Evolutionary conservation across 2,329 filamentous ascomycete genomes (phyloP), one percentile per base, ranked within the genome.

Genomic region (Aspergillus phoenicis): DNA sequence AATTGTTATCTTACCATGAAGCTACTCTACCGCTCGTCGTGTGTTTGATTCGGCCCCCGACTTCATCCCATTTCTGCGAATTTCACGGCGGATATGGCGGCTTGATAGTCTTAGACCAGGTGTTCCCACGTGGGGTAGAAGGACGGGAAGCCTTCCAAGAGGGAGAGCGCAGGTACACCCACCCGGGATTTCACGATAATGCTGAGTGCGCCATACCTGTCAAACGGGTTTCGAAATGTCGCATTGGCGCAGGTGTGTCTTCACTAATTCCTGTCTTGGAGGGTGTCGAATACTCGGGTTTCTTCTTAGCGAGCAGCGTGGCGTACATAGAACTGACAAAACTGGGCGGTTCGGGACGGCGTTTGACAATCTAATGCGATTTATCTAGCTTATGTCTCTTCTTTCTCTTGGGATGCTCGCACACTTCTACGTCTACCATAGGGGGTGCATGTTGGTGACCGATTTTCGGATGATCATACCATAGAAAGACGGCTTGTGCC

Each of bases 291-390:
- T 47, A 39, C 39, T 22, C 26, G n/a, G 52, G 52, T 33, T 45
- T 38, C 26, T 62, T 58, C 52, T 58, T 57, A 66, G 69, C 66
- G 54, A 73, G 69, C 70, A 63, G 71, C 70, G 63, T 66, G 70
- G 70, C 69, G 70, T 72, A 65, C 26, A 65, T 49, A 53, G 47
- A 64, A 57, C 52, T 28, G 39, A 59, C 57, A 54, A 55, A 58
- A 43, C 38, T 22, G 24, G 38, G 48, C 54, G 57, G 57, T 45
- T 49, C 36, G 60, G 59, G 38, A 49, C 47, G 59, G 62, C 62
- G 60, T 57, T 53, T 51, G 33, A 39, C 30, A 36, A 52, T 33
- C n/a, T 54, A 26, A 38, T 48, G 38, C n/a, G 26, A 28, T 51
- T 51, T 51, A 51, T 28, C 26, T 28, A 51, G 24, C 52, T 58